Evolutionary conservation across 306 rosid species (phyloP), one percentile per base, ranked within the genome.

Genomic region (Delonix regia): DNA sequence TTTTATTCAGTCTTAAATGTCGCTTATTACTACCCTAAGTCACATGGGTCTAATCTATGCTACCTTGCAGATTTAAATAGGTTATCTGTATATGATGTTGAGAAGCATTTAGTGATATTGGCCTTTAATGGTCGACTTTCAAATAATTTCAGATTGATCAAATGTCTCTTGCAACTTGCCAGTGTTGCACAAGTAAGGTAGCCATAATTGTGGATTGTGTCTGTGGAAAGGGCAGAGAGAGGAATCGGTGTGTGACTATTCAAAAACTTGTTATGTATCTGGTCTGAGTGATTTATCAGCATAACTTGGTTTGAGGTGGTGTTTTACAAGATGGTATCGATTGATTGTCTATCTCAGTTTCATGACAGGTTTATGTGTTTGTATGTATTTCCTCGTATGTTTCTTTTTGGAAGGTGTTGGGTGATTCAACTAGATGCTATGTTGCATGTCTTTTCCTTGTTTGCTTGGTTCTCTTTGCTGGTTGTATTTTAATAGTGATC

Each of bases 341-440:
- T 18, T 66, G 30, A 11, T 62, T 30, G 12, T 64, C 22, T 45
- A 7, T 73, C 47, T 6, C 3, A 33, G 14, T 6, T 27, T 11
- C 71, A 55, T 64, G 74, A 22, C 13, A 39, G 25, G 45, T 9
- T 30, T 21, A 30, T 41, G 19, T 51, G 53, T 28, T 70, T 78
- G 61, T 51, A 57, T 30, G 71, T 42, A 51, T 62, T 60, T 65
- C 34, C 24, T 14, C 7, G 25, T 55, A 48, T 57, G 45, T 9
- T 68, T 66, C 69, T 61, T 52, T 36, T 39, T 12, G 59, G 71
- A 51, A 33, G 30, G 60, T 62, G 74, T 83, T 10, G 22, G 25
- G 24, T 33, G 38, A 51, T 68, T 41, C 22, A 61, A 51, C 62
- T 16, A 18, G 36, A 73, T 74, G 52, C 60, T 42, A 19, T 33